These are phyloP conservation scores for Reutealis trisperma DNA, from an alignment of 345 rosid species.

Conservation along the genomic window DNA sequence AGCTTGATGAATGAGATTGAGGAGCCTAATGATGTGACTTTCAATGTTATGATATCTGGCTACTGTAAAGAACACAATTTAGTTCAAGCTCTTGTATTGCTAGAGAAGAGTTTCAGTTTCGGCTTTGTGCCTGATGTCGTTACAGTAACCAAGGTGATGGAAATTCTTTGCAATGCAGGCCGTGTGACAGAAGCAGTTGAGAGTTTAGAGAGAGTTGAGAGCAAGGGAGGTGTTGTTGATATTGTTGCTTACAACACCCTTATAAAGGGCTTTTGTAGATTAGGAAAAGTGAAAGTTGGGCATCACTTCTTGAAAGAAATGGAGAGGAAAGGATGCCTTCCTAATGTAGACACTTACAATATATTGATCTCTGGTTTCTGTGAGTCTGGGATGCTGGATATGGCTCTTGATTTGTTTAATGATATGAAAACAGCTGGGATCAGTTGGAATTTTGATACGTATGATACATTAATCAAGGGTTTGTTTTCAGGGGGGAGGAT, in stretches of 20 bases:
- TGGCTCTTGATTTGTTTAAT: constrained; percentile 60
- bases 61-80: constrained; percentile 69
- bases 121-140: constrained; percentile 69
- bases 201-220: constrained; percentile 67
- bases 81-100: constrained; percentile 68
- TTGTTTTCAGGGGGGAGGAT: constrained; percentile 54
- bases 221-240: constrained; percentile 61
- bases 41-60: constrained; percentile 70
- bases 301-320: constrained; percentile 59
- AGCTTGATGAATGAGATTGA: constrained; percentile 76
- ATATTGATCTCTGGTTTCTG: constrained; percentile 64
- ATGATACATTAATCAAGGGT: constrained; percentile 55
- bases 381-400: constrained; percentile 54
- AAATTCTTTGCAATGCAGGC: constrained; percentile 59
- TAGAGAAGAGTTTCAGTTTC: constrained; percentile 69
- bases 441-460: constrained; percentile 62
- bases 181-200: constrained; percentile 73
- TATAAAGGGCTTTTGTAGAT: constrained; percentile 63
- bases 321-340: constrained; percentile 80
- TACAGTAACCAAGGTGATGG: constrained; percentile 68
- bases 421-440: constrained; percentile 82
- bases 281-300: constrained; percentile 65
- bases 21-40: constrained; percentile 70
- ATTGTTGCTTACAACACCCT: constrained; percentile 70
- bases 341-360: constrained; percentile 71